Conservation (phyloP, 352 stramenopile genomes). For the Phytophthora nicotianae region DNA sequence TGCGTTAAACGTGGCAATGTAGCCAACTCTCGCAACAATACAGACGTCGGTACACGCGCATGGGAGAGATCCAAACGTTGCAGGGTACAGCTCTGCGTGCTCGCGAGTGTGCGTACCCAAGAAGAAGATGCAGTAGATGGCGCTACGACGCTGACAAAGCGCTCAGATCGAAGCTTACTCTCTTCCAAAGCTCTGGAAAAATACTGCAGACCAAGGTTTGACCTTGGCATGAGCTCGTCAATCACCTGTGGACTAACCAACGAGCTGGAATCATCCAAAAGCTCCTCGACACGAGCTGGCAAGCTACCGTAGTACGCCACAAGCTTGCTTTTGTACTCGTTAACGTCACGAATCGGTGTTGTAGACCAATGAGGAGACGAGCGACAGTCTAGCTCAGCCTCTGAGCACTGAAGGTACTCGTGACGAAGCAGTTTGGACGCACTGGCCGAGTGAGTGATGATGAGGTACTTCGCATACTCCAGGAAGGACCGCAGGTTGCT, state of each 20-base stretch:
- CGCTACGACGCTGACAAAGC: conserved; percentile 71
- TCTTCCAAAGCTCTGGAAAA: conserved; percentile 58
- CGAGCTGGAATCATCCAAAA: conserved; percentile 18
- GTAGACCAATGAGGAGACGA: conserved; percentile 15
- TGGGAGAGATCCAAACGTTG: conserved; percentile 68
- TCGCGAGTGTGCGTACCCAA: conserved; percentile 63
- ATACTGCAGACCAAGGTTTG: conserved; percentile 49
- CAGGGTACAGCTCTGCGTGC: conserved; percentile 59
- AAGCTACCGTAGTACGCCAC: conserved; percentile 44
- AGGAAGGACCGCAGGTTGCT: conserved; percentile 57
- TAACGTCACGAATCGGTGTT: conserved; percentile 33
- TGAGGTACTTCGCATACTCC: conserved; percentile 71
- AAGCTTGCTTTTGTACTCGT: conserved; percentile 48
- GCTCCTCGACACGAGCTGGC: conserved; percentile 20
- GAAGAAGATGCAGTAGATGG: conserved; percentile 56
- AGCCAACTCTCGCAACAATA: conserved; percentile 62
- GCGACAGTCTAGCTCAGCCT: conserved; percentile 13
- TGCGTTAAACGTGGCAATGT: conserved; percentile 64
- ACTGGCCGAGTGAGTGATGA: conserved; percentile 42
- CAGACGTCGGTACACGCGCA: conserved; percentile 59
- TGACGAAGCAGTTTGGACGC: conserved; percentile 58
- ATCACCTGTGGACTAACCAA: conserved; percentile 18
- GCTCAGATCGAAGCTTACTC: conserved; percentile 46
- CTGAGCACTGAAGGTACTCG: conserved; percentile 44
- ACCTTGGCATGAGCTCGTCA: conserved; percentile 47